Percentiles rank a stretch among this genome's conserved stretches.
Evolutionary conservation across 1,284 basidiomycete species (phyloP).

Genomic region (Athelia psychrophila): DNA sequence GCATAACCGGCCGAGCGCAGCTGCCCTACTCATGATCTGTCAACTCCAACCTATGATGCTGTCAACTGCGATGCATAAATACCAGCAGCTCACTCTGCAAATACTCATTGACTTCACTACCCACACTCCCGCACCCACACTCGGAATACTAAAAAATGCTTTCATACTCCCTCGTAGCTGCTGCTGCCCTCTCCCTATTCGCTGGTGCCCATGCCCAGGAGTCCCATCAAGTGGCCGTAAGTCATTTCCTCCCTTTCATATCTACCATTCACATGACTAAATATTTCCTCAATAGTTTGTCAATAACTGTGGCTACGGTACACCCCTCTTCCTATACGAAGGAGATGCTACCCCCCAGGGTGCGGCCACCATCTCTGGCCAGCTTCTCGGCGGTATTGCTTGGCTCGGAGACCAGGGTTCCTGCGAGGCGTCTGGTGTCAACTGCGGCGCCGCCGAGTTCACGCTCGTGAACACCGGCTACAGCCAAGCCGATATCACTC

Average conservation of each 20-base stretch:
- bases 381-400: not conserved
- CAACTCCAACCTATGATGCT: too few species aligned
- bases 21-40: too few species aligned
- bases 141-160: too few species aligned
- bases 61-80: too few species aligned
- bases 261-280: not conserved
- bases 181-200: too few species aligned
- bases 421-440: not conserved
- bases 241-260: not conserved
- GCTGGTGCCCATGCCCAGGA: not conserved
- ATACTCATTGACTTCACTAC: too few species aligned
- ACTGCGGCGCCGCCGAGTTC: constrained; percentile 1
- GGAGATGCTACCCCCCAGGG: not conserved
- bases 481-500: constrained; percentile 1
- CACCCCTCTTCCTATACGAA: not conserved
- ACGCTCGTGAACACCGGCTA: not conserved
- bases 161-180: too few species aligned
- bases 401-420: not conserved
- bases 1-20: too few species aligned
- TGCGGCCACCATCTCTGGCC: not conserved
- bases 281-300: not conserved
- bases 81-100: too few species aligned
- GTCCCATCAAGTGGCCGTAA: not conserved
- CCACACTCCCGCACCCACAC: too few species aligned
- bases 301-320: not conserved